These are phyloP conservation scores for Grifola frondosa DNA, from an alignment of 1,284 basidiomycete genomes.

Conservation along the genomic window DNA sequence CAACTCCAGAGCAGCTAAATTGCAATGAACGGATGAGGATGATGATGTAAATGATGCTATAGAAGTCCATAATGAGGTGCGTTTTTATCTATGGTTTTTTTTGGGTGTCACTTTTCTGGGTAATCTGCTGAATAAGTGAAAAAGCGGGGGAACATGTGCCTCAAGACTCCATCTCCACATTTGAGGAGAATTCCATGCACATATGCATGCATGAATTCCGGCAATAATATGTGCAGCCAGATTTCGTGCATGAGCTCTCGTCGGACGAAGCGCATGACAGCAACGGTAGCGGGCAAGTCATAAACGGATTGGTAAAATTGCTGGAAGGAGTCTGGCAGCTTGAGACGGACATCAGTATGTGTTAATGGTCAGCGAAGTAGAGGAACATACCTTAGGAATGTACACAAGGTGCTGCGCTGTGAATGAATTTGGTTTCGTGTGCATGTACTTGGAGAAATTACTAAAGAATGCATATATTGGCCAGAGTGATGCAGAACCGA, in stretches of 20 bases:
- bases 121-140: slow-evolving; percentile 33
- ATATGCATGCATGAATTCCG: slow-evolving; percentile 23
- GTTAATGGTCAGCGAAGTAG: neutral
- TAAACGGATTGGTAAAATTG: neutral
- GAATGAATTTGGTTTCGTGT: slow-evolving; percentile 14
- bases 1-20: no score
- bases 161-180: slow-evolving; percentile 23
- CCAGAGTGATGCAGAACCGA: slow-evolving; percentile 16
- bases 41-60: no score
- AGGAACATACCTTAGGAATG: slow-evolving; percentile 26
- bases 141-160: slow-evolving; percentile 24
- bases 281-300: neutral
- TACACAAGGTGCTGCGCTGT: slow-evolving; percentile 29
- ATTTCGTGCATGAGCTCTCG: slow-evolving; percentile 24
- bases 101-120: slow-evolving; percentile 32
- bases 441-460: slow-evolving; percentile 24
- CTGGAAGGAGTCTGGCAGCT: neutral
- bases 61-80: no score
- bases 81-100: no score
- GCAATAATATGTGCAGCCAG: slow-evolving; percentile 21
- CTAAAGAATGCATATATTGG: slow-evolving; percentile 14
- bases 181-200: slow-evolving; percentile 24
- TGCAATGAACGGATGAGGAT: no score
- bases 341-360: neutral
- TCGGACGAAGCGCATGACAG: slow-evolving; percentile 16